These are phyloP conservation scores for Drosera spatulata DNA, from an alignment of 179 eudicot genomes.

Conservation along the genomic window DNA sequence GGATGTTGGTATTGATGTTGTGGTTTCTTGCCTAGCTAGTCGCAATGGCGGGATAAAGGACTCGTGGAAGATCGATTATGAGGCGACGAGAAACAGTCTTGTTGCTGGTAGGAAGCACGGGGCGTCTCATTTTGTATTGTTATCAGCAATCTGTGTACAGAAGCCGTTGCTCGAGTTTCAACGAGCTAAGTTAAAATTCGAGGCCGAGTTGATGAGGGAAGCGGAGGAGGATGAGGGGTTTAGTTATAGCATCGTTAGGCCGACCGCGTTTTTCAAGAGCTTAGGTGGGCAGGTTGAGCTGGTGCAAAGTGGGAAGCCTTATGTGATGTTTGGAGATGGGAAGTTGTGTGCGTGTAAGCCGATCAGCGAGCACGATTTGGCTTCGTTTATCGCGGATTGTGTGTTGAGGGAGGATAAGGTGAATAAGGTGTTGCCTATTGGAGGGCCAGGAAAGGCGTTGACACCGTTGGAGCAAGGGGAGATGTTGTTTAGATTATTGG, in stretches of 20 bases:
- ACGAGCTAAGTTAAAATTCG: slow-evolving; percentile 80
- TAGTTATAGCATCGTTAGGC: slow-evolving; percentile 86
- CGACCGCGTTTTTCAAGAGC: slow-evolving; percentile 93
- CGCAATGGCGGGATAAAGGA: slow-evolving; percentile 77
- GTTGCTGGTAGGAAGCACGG: slow-evolving; percentile 64
- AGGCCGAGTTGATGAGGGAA: slow-evolving; percentile 68
- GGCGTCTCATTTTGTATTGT: slow-evolving; percentile 70
- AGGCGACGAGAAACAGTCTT: slow-evolving; percentile 75
- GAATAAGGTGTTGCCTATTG: slow-evolving; percentile 66
- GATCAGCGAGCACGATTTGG: slow-evolving; percentile 77
- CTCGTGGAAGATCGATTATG: slow-evolving; percentile 84
- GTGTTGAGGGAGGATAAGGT: slow-evolving; percentile 49
- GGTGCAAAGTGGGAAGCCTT: slow-evolving; percentile 87
- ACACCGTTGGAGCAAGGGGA: slow-evolving; percentile 95
- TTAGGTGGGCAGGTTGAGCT: slow-evolving; percentile 92
- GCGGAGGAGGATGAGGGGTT: slow-evolving; percentile 39
- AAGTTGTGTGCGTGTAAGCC: slow-evolving; percentile 92
- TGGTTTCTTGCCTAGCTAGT: slow-evolving; percentile 85
- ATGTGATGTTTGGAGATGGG: slow-evolving; percentile 98
- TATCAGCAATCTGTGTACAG: slow-evolving; percentile 96
- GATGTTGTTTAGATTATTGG: slow-evolving; percentile 55
- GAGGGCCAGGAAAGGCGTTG: slow-evolving; percentile 88
- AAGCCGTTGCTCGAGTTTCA: slow-evolving; percentile 89
- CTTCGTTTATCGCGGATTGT: slow-evolving; percentile 72
- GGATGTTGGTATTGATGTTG: slow-evolving; percentile 65